A percentile compares a stretch with the other conserved stretches of the same genome.
Evolutionary conservation across 1,284 basidiomycete species (phyloP).

Genomic region (Mrakiaceae sp.): DNA sequence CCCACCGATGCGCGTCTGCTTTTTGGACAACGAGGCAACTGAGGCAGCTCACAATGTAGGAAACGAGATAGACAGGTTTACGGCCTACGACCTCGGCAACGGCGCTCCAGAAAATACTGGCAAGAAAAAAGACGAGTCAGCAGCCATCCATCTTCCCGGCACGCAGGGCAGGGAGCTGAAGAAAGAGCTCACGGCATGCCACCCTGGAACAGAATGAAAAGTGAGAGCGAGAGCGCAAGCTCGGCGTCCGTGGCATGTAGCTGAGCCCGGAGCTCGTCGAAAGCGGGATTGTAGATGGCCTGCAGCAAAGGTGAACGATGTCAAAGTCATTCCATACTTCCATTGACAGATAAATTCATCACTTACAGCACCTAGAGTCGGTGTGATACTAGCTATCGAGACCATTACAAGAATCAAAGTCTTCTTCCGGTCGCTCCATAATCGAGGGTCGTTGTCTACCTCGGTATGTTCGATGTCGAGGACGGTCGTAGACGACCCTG

Average conservation of each 20-base stretch:
- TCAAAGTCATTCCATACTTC: background rate
- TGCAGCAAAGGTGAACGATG: background rate
- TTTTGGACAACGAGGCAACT: background rate
- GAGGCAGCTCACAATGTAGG: slow-evolving; percentile 4
- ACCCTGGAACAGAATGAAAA: slow-evolving; percentile 73
- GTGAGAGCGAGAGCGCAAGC: slow-evolving; percentile 59
- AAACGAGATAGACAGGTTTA: slow-evolving; percentile 37
- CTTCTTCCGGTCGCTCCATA: slow-evolving; percentile 60
- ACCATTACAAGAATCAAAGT: slow-evolving; percentile 46
- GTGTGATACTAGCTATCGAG: slow-evolving; percentile 51
- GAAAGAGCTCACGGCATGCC: slow-evolving; percentile 37
- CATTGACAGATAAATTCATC: slow-evolving; percentile 46
- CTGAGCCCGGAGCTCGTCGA: slow-evolving; percentile 52
- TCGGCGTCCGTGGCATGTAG: slow-evolving; percentile 54
- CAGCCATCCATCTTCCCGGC: too few species aligned
- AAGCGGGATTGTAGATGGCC: slow-evolving; percentile 34
- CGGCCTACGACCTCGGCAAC: slow-evolving; percentile 60
- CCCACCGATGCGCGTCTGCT: too few species aligned
- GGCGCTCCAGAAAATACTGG: slow-evolving; percentile 50
- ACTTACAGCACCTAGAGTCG: slow-evolving; percentile 49
- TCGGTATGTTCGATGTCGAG: slow-evolving; percentile 54
- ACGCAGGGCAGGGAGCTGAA: background rate
- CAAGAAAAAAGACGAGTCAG: background rate
- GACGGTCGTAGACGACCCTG: slow-evolving; percentile 16
- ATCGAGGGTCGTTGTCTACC: slow-evolving; percentile 64